These are phyloP conservation scores for Pseudohyphozyma bogoriensis DNA, from an alignment of 768 basidiomycete species.

Conservation along the genomic window DNA sequence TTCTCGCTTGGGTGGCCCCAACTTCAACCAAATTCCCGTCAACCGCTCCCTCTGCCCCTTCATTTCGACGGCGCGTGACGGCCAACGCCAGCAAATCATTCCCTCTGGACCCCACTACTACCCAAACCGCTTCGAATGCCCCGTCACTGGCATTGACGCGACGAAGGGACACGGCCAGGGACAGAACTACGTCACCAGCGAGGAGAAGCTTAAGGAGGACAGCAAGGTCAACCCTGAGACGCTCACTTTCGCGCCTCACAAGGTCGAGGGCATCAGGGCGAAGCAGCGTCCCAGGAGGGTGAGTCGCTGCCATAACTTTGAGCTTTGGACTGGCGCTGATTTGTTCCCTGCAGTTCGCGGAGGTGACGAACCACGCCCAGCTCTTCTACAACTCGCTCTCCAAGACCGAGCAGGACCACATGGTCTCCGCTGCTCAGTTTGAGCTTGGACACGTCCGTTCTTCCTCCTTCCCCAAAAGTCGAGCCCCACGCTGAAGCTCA, in stretches of 20 bases:
- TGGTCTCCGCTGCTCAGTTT: slow-evolving; percentile 61
- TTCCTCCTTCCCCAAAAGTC: neutral
- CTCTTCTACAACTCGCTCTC: slow-evolving; percentile 73
- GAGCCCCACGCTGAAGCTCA: neutral
- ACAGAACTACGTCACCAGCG: slow-evolving; percentile 13
- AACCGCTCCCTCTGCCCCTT: slow-evolving; percentile 71
- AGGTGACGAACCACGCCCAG: slow-evolving; percentile 58
- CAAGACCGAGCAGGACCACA: slow-evolving; percentile 58
- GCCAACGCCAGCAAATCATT: slow-evolving; percentile 45
- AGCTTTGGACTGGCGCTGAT: neutral
- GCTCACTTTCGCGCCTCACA: slow-evolving; percentile 25
- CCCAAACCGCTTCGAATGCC: slow-evolving; percentile 57
- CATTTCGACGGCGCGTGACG: slow-evolving; percentile 56
- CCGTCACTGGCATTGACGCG: slow-evolving; percentile 28
- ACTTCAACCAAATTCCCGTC: slow-evolving; percentile 61
- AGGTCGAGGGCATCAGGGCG: slow-evolving; percentile 47
- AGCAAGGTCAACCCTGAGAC: slow-evolving; percentile 3
- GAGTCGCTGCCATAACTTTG: too few species aligned
- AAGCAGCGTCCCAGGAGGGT: slow-evolving; percentile 38
- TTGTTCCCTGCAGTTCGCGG: slow-evolving; percentile 50
- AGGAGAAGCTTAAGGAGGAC: neutral
- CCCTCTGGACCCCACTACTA: slow-evolving; percentile 55
- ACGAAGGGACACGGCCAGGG: slow-evolving; percentile 24
- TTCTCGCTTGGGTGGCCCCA: slow-evolving; percentile 59
- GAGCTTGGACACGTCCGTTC: slow-evolving; percentile 52